Evolutionary conservation across 352 stramenopile species (phyloP).

Genomic region (Globisporangium echinulatum): DNA sequence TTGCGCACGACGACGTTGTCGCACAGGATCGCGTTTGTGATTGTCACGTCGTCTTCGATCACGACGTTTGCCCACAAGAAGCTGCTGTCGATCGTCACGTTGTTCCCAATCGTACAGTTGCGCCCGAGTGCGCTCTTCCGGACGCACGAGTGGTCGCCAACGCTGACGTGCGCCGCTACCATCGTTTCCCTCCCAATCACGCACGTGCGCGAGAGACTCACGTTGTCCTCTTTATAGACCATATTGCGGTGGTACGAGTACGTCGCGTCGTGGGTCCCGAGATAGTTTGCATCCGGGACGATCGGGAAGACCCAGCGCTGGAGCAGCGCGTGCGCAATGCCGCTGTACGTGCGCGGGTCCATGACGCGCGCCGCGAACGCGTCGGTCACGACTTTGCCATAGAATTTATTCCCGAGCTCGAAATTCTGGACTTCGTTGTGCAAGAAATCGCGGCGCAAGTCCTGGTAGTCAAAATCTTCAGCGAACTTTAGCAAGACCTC

Average conservation of each 20-base stretch:
- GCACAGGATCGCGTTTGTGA: slow-evolving; percentile 81
- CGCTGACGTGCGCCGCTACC: slow-evolving; percentile 44
- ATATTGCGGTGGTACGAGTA: slow-evolving; percentile 78
- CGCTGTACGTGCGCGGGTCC: slow-evolving; percentile 91
- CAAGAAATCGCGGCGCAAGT: slow-evolving; percentile 94
- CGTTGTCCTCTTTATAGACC: slow-evolving; percentile 76
- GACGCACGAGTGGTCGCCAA: slow-evolving; percentile 54
- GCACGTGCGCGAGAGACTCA: slow-evolving; percentile 64
- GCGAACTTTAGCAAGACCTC: slow-evolving; percentile 97
- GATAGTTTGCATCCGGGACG: slow-evolving; percentile 90
- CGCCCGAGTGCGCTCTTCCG: slow-evolving; percentile 61
- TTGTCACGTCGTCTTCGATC: slow-evolving; percentile 66
- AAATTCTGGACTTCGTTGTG: slow-evolving; percentile 97
- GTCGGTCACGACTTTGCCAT: slow-evolving; percentile 88
- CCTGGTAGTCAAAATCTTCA: slow-evolving; percentile 98
- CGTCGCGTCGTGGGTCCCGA: slow-evolving; percentile 46
- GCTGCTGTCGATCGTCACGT: slow-evolving; percentile 61
- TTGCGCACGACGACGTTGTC: slow-evolving; percentile 73
- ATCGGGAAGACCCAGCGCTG: slow-evolving; percentile 95
- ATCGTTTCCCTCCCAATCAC: slow-evolving; percentile 62
- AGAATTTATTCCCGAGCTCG: slow-evolving; percentile 97
- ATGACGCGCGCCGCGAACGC: slow-evolving; percentile 93
- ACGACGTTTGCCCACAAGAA: slow-evolving; percentile 83
- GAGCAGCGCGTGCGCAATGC: slow-evolving; percentile 91
- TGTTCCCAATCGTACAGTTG: slow-evolving; percentile 63